Evolutionary conservation across 805 yeast species (phyloP), one percentile per base, ranked within the genome.

Genomic region (Zygoascus bituminiphila): DNA sequence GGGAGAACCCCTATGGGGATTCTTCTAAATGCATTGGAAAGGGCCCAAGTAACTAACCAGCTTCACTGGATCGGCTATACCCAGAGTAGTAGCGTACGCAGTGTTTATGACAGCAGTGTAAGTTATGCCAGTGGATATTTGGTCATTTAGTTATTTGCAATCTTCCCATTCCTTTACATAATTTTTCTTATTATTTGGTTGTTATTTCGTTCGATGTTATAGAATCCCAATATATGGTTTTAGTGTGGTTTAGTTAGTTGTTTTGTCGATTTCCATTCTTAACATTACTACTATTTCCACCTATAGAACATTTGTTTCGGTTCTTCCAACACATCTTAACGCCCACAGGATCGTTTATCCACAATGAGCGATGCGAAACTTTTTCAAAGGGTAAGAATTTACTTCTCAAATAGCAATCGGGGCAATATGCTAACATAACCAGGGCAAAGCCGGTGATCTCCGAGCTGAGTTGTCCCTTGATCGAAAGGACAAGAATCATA

Each of bases 121-220:
- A 84, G 95, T 51, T 91, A 91, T 64, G 95, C 91, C 1, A 77
- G 91, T 42, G 96, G 91, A 0, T 83, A 77, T 59, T n/a, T n/a
- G n/a, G n/a, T n/a, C n/a, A n/a, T n/a, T n/a, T n/a, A n/a, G n/a
- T n/a, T n/a, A n/a, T n/a, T n/a, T n/a, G n/a, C n/a, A n/a, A n/a
- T n/a, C n/a, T n/a, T n/a, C n/a, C n/a, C n/a, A n/a, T n/a, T n/a
- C n/a, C n/a, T n/a, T n/a, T n/a, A n/a, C n/a, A n/a, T n/a, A n/a
- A n/a, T n/a, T n/a, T n/a, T n/a, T n/a, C n/a, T n/a, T n/a, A n/a
- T n/a, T n/a, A n/a, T n/a, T n/a, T n/a, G n/a, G n/a, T n/a, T n/a
- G n/a, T n/a, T n/a, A n/a, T n/a, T n/a, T n/a, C n/a, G n/a, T n/a
- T n/a, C n/a, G n/a, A n/a, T n/a, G n/a, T n/a, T n/a, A n/a, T n/a